Base-by-base conservation (phyloP, 441 rosid genomes). In the Viola pubescens region DNA sequence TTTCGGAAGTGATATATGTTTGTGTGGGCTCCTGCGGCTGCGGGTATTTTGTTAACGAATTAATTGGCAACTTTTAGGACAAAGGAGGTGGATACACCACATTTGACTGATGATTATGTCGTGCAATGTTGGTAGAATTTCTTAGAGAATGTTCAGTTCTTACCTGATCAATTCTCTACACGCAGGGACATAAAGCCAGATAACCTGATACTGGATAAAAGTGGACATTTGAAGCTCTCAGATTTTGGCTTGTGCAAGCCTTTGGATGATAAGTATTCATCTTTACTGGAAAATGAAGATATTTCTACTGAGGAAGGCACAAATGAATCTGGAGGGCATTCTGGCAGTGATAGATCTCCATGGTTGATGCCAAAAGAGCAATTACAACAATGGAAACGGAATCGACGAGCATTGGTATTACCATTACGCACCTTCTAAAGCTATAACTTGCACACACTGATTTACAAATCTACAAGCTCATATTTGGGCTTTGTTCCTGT, bases 161-260 rank as follows among this genome's bases (percentile, higher is more conserved):
- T 26, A 26, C 34, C 34, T 26, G 34, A 26, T 26, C 34, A 26
- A 26, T 26, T 54, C 69, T 62, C 59, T 78, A 14, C 60, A 19
- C 78, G 69, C 66, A 86, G 98, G 87, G 96, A 91, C 72, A 88
- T 91, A 63, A 91, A 88, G 62, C 96, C 98, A 58, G 98, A 88
- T 67, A 91, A 91, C 72, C 77, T 91, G 76, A 88, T 88, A 61
- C 77, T 91, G 72, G 95, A 91, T 77, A 85, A 78, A 79, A 81
- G 81, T 74, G 98, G 98, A 60, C 98, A 91, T 76, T 61, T 91
- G 77, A 91, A 91, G 87, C 98, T 91, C 67, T 91, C 98, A 61
- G 98, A 91, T 80, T 91, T 91, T 82, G 98, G 98, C 37, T 73
- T 91, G 77, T 91, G 98, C 77, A 91, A 91, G 77, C 94, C 98